These are phyloP conservation scores for Candida corydali DNA, from an alignment of 805 yeast species.

Conservation along the genomic window DNA sequence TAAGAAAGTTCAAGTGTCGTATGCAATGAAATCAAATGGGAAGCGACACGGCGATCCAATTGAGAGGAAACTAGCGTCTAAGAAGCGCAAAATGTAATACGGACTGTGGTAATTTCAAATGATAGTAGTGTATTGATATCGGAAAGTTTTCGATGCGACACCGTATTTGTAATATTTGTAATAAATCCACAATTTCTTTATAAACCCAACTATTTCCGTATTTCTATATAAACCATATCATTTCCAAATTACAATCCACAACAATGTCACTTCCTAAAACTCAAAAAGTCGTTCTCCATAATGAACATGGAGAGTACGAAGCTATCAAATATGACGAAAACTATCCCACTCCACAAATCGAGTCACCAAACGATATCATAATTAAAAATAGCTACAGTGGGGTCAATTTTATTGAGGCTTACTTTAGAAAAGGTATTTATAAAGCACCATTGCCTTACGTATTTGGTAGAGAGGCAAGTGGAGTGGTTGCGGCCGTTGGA, in stretches of 20 bases:
- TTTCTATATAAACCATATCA: background rate
- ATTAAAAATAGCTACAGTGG: conserved; percentile 77
- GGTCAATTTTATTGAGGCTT: conserved; percentile 76
- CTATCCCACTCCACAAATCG: conserved; percentile 54
- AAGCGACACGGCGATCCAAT: conserved; percentile 70
- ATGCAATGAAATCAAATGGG: conserved; percentile 65
- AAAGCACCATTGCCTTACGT: conserved; percentile 56
- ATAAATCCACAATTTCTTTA: no score
- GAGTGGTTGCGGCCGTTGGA: conserved; percentile 66
- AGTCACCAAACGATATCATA: conserved; percentile 51
- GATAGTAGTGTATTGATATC: no score
- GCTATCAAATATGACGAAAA: conserved; percentile 52
- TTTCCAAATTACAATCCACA: background rate
- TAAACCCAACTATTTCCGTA: no score
- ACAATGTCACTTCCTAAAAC: conserved; percentile 41
- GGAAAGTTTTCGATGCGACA: conserved; percentile 1
- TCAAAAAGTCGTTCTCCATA: conserved; percentile 55
- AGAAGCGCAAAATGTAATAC: conserved; percentile 31
- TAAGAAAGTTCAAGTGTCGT: conserved; percentile 53
- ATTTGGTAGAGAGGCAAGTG: conserved; percentile 73
- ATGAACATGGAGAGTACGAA: conserved; percentile 54
- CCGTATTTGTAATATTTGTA: background rate
- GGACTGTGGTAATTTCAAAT: background rate
- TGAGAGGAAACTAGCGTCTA: conserved; percentile 67
- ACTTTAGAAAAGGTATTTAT: conserved; percentile 78